Evolutionary conservation across 306 rosid genomes (phyloP).

Genomic region (Prosopis cineraria): DNA sequence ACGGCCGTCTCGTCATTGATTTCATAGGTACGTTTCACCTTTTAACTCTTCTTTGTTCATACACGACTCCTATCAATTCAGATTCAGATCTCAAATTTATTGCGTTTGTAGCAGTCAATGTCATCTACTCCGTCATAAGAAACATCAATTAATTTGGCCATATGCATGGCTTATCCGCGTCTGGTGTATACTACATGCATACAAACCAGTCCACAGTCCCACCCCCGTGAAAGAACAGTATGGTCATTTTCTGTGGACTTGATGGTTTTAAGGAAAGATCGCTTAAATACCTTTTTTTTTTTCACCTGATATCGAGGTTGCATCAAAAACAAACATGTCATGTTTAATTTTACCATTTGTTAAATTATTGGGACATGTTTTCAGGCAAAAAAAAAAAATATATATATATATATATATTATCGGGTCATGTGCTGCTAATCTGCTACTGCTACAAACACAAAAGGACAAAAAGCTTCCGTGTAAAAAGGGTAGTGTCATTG

Average conservation of each 20-base stretch:
- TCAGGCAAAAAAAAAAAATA: too few species aligned
- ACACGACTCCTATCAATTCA: background rate
- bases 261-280: background rate
- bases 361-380: background rate
- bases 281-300: background rate
- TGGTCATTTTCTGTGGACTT: background rate
- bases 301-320: background rate
- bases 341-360: background rate
- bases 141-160: background rate
- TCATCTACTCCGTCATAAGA: too few species aligned
- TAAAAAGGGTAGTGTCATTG: background rate
- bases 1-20: slow-evolving; percentile 73
- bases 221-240: background rate
- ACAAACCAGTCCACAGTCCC: background rate
- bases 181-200: background rate
- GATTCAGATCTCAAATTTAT: background rate
- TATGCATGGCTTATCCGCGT: background rate
- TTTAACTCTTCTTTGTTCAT: background rate
- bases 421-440: background rate
- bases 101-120: background rate
- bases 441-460: background rate
- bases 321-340: background rate
- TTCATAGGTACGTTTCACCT: slow-evolving; percentile 51
- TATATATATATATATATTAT: too few species aligned
- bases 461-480: background rate